These are phyloP conservation scores for Sherardia arvensis DNA, from an alignment of 257 asterid species.

Conservation along the genomic window DNA sequence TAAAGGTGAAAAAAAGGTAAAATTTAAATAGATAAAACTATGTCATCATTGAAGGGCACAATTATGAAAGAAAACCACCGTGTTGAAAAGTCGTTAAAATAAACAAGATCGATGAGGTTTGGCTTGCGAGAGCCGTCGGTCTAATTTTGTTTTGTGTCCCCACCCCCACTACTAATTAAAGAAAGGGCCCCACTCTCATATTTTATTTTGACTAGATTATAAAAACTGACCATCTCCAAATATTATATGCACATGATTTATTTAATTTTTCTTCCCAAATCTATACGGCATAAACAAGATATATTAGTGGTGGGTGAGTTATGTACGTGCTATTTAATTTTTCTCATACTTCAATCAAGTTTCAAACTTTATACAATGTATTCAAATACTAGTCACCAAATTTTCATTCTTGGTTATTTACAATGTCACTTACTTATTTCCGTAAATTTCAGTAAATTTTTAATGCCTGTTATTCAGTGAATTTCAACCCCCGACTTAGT, in stretches of 20 bases:
- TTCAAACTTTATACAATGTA: too few species aligned
- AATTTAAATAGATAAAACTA: too few species aligned
- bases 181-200: not conserved
- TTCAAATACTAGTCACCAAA: too few species aligned
- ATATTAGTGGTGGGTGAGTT: not conserved
- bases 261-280: not conserved
- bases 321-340: too few species aligned
- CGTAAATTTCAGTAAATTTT: too few species aligned
- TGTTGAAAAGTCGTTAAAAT: not conserved
- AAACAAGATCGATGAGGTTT: not conserved
- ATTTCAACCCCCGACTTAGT: too few species aligned
- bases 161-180: not conserved
- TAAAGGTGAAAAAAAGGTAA: too few species aligned
- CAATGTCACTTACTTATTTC: too few species aligned
- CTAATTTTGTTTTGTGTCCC: not conserved
- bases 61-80: not conserved
- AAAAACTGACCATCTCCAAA: not conserved
- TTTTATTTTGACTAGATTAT: not conserved
- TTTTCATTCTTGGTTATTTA: too few species aligned
- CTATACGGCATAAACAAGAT: not conserved
- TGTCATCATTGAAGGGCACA: not conserved
- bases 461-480: too few species aligned
- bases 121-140: not conserved
- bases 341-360: too few species aligned
- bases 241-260: too few species aligned